Conservation (phyloP, 1,284 basidiomycete species). For the Afroboletus lepidellus region DNA sequence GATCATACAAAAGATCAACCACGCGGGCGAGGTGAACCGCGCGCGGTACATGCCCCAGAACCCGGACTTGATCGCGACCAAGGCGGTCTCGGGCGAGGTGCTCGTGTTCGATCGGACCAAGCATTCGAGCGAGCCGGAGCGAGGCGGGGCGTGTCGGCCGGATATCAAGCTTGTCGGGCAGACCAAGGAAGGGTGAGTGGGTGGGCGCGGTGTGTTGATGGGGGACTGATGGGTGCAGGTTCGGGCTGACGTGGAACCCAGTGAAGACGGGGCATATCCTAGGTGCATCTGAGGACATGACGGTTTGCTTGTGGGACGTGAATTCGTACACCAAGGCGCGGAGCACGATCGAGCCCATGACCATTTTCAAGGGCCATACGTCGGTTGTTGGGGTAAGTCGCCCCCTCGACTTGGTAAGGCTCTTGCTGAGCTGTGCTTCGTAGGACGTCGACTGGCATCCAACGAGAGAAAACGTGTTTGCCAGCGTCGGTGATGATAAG, state of each 20-base stretch:
- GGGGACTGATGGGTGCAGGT: conserved; percentile 48
- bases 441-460: conserved; percentile 98
- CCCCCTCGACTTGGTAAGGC: background rate
- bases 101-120: conserved; percentile 96
- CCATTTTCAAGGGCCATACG: conserved; percentile 84
- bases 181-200: conserved; percentile 83
- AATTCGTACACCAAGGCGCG: conserved; percentile 85
- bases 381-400: conserved; percentile 85
- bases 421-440: conserved; percentile 13
- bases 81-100: conserved; percentile 88
- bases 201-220: conserved; percentile 3
- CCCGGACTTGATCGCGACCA: conserved; percentile 94
- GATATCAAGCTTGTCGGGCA: conserved; percentile 92
- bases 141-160: conserved; percentile 82
- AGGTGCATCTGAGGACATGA: conserved; percentile 94
- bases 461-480: conserved; percentile 83
- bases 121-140: conserved; percentile 90
- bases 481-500: conserved; percentile 96
- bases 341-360: conserved; percentile 76
- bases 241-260: conserved; percentile 92
- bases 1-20: conserved; percentile 94
- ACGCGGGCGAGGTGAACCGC: conserved; percentile 94
- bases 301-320: conserved; percentile 96
- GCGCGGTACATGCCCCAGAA: conserved; percentile 99
- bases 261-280: conserved; percentile 81